These are phyloP conservation scores for Bidens hawaiensis DNA, from an alignment of 140 eudicot genomes.

Conservation along the genomic window DNA sequence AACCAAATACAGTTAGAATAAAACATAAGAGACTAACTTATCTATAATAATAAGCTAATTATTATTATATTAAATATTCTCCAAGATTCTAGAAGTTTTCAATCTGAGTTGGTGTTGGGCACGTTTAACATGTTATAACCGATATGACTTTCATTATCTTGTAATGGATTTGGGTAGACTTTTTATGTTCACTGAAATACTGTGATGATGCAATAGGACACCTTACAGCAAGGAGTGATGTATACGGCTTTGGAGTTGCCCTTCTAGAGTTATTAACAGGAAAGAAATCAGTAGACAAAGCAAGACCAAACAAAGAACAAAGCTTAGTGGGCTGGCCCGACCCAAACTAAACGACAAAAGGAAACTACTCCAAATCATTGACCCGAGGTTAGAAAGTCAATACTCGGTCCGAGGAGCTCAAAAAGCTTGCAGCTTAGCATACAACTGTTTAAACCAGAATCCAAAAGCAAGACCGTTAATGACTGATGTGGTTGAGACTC, in stretches of 20 bases:
- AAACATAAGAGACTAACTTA: no score
- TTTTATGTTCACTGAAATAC: no score
- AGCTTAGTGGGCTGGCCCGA: slow-evolving; percentile 91
- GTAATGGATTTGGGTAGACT: no score
- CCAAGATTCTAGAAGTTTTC: no score
- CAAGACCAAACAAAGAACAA: slow-evolving; percentile 91
- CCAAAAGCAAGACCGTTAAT: slow-evolving; percentile 95
- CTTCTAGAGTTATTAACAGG: slow-evolving; percentile 88
- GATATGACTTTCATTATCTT: slow-evolving; percentile 39
- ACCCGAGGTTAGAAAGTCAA: slow-evolving; percentile 79
- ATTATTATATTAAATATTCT: no score
- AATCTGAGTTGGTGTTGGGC: no score
- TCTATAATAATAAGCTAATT: no score
- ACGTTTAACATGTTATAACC: no score
- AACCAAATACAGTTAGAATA: no score
- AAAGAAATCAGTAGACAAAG: slow-evolving; percentile 85
- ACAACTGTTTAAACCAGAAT: slow-evolving; percentile 90
- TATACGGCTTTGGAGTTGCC: slow-evolving; percentile 93
- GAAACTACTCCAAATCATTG: slow-evolving; percentile 78
- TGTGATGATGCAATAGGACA: no score
- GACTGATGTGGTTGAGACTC: slow-evolving; percentile 93
- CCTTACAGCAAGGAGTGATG: slow-evolving; percentile 94
- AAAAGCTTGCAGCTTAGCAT: slow-evolving; percentile 88
- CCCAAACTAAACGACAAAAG: slow-evolving; percentile 90
- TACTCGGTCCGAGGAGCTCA: slow-evolving; percentile 80